Conservation (phyloP, 768 basidiomycete genomes). For the Sistotremastrum niveocremeum region DNA sequence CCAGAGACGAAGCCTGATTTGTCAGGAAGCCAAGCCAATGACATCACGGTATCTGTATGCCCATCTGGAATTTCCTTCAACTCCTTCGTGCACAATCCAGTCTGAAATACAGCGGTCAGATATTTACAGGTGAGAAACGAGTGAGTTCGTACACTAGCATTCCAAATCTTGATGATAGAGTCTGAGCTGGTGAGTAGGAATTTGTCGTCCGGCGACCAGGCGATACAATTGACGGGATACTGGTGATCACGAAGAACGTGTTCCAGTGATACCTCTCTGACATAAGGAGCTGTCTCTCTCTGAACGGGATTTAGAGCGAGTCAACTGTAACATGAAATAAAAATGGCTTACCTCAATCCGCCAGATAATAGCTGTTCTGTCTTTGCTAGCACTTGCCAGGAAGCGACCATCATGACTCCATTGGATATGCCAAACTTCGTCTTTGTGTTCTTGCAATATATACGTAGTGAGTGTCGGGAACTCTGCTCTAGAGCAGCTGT, state of each 20-base stretch:
- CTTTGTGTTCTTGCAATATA: slow-evolving; percentile 71
- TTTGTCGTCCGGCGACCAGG: slow-evolving; percentile 87
- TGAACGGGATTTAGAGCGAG: slow-evolving; percentile 10
- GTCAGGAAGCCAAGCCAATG: slow-evolving; percentile 80
- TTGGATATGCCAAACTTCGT: slow-evolving; percentile 92
- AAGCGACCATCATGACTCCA: slow-evolving; percentile 86
- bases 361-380: slow-evolving; percentile 86
- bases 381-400: slow-evolving; percentile 81
- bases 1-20: slow-evolving; percentile 83
- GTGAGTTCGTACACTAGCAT: slow-evolving; percentile 49
- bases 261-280: slow-evolving; percentile 46
- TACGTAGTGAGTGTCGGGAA: slow-evolving; percentile 84
- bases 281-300: slow-evolving; percentile 33
- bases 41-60: slow-evolving; percentile 75
- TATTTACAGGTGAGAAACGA: slow-evolving; percentile 2
- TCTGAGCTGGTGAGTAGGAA: slow-evolving; percentile 78
- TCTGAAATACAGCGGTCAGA: slow-evolving; percentile 29
- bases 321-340: slow-evolving; percentile 8
- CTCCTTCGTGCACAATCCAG: slow-evolving; percentile 53
- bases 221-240: slow-evolving; percentile 65
- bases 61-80: slow-evolving; percentile 63
- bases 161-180: slow-evolving; percentile 76
- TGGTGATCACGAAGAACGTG: slow-evolving; percentile 61
- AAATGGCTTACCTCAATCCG: slow-evolving; percentile 49
- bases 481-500: slow-evolving; percentile 61